A percentile compares a stretch with the other conserved stretches of the same genome.
Conservation (phyloP, 2,329 filamentous ascomycete genomes). For the Xylaria sp. region DNA sequence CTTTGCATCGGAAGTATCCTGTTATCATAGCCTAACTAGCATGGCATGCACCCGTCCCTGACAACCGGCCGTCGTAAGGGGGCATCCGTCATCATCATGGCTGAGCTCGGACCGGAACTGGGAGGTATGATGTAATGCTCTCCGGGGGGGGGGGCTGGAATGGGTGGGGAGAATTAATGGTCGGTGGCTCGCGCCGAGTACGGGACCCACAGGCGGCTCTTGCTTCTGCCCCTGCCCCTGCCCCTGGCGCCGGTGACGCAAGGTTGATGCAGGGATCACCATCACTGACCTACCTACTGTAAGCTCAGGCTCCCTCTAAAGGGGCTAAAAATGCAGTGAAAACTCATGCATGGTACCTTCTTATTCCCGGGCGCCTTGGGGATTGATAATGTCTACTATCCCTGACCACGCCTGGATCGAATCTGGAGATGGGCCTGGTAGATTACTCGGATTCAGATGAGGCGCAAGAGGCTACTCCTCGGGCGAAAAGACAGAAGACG, state of each 20-base stretch:
- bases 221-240: neutral
- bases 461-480: constrained; percentile 3
- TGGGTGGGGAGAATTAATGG: constrained; percentile 10
- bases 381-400: too few species aligned
- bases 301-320: neutral
- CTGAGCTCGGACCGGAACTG: neutral
- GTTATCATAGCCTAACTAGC: neutral
- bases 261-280: constrained; percentile 6
- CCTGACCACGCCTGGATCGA: neutral
- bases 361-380: too few species aligned
- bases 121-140: constrained; percentile 28
- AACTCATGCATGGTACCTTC: too few species aligned
- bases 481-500: constrained; percentile 37
- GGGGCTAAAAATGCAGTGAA: neutral
- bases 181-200: neutral
- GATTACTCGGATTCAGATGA: constrained; percentile 45
- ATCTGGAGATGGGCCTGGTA: constrained; percentile 44
- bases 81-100: constrained; percentile 16
- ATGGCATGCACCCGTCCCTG: neutral
- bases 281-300: too few species aligned
- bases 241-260: constrained; percentile 20
- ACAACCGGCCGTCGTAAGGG: neutral
- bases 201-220: constrained; percentile 20
- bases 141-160: neutral
- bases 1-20: neutral